These are phyloP conservation scores for Chondrostereum purpureum DNA, from an alignment of 1,284 basidiomycete species.

Conservation along the genomic window DNA sequence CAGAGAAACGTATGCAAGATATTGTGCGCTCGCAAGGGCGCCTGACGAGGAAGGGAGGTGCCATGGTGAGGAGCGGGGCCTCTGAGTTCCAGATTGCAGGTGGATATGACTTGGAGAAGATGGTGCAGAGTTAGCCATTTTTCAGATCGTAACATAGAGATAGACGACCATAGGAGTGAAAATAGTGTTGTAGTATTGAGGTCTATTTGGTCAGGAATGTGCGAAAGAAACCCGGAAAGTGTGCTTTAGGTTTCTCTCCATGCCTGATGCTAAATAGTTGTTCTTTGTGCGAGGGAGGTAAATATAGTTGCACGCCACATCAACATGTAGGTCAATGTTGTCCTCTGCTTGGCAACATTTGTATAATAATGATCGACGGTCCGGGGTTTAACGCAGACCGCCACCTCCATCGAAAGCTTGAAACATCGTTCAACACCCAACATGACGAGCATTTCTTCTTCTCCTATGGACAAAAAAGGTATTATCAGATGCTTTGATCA, in stretches of 20 bases:
- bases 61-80: constrained; percentile 67
- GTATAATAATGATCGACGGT: no score
- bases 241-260: not conserved
- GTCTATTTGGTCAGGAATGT: no score
- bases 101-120: constrained; percentile 60
- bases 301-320: not conserved
- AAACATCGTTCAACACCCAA: not conserved
- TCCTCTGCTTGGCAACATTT: not conserved
- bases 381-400: no score
- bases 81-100: constrained; percentile 83
- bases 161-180: not conserved
- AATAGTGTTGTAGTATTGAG: no score
- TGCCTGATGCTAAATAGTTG: not conserved
- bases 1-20: constrained; percentile 83
- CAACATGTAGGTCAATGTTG: not conserved
- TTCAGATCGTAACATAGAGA: not conserved
- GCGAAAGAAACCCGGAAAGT: no score
- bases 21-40: constrained; percentile 84
- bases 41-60: constrained; percentile 73
- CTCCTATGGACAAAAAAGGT: not conserved
- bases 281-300: not conserved
- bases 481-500: not conserved
- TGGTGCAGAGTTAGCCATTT: constrained; percentile 31
- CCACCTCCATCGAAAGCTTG: not conserved
- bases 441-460: not conserved